A percentile compares a stretch with the other conserved stretches of the same genome.
Conservation (phyloP, 2,329 filamentous ascomycete genomes). For the Thielaviopsis punctulata region DNA sequence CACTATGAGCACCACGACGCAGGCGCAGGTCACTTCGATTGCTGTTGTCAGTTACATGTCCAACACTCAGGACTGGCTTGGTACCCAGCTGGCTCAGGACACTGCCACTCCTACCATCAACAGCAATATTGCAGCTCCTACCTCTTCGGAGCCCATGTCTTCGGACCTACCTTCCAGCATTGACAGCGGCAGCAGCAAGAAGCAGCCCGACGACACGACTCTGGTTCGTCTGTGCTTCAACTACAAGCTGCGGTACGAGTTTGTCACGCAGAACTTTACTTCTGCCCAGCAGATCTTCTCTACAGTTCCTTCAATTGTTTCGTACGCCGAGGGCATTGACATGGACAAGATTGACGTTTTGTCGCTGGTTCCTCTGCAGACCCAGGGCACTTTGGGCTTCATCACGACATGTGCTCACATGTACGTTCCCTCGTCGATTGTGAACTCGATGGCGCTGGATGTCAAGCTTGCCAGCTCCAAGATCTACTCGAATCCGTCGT, state of each 20-base stretch:
- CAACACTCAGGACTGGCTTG: constrained; percentile 11
- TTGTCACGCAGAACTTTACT: constrained; percentile 53
- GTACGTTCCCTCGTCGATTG: constrained; percentile 55
- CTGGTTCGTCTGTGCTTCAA: constrained; percentile 75
- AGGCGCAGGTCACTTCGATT: constrained; percentile 13
- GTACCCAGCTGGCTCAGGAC: constrained; percentile 12
- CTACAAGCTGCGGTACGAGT: constrained; percentile 65
- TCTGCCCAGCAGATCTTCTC: constrained; percentile 75
- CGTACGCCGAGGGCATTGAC: constrained; percentile 42
- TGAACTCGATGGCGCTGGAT: constrained; percentile 50
- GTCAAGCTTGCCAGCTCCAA: constrained; percentile 53
- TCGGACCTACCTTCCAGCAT: constrained; percentile 58
- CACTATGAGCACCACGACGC: constrained; percentile 10
- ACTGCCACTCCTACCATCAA: constrained; percentile 12
- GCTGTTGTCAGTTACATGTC: constrained; percentile 9
- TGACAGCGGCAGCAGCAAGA: constrained; percentile 41
- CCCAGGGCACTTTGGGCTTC: constrained; percentile 49
- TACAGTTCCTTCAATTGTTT: constrained; percentile 54
- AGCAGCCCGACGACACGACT: constrained; percentile 45
- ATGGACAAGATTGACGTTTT: constrained; percentile 44
- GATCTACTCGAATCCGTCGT: constrained; percentile 54
- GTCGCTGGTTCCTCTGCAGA: constrained; percentile 62
- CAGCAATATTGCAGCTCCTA: constrained; percentile 14
- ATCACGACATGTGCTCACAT: constrained; percentile 56
- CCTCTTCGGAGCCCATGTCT: constrained; percentile 35